Conservation (phyloP, 257 asterid genomes). For the Parsonsia alboflavescens region DNA sequence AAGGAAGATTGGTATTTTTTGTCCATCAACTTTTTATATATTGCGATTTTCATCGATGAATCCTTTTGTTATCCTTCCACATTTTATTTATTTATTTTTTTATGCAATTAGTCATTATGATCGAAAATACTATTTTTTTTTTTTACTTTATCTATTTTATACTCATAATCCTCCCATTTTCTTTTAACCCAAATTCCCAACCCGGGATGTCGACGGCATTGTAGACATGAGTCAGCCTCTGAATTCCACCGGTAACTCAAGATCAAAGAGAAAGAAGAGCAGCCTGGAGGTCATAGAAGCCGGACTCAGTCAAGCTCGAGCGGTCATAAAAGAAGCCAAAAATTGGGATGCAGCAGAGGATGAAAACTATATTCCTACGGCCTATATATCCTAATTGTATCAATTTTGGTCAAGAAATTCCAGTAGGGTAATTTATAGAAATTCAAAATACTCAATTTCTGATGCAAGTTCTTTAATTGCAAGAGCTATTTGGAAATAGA, state of each 20-base stretch:
- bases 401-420: not conserved
- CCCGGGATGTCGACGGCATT: no score
- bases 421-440: not conserved
- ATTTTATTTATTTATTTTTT: no score
- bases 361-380: constrained; percentile 43
- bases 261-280: constrained; percentile 19
- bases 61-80: no score
- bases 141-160: no score
- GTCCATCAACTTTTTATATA: no score
- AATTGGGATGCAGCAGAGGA: constrained; percentile 25
- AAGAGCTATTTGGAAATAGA: constrained; percentile 79
- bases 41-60: no score
- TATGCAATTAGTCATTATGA: no score
- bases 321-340: constrained; percentile 34
- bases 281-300: constrained; percentile 42
- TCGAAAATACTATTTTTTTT: no score
- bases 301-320: constrained; percentile 45
- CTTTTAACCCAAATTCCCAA: no score
- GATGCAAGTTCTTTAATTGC: not conserved
- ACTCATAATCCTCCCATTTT: no score
- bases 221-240: no score
- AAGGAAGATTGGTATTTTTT: no score
- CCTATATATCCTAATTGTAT: constrained; percentile 23
- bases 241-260: constrained; percentile 9
- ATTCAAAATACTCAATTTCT: not conserved